Evolutionary conservation across 306 rosid species (phyloP).

Genomic region (Trichosanthes cucumerina): DNA sequence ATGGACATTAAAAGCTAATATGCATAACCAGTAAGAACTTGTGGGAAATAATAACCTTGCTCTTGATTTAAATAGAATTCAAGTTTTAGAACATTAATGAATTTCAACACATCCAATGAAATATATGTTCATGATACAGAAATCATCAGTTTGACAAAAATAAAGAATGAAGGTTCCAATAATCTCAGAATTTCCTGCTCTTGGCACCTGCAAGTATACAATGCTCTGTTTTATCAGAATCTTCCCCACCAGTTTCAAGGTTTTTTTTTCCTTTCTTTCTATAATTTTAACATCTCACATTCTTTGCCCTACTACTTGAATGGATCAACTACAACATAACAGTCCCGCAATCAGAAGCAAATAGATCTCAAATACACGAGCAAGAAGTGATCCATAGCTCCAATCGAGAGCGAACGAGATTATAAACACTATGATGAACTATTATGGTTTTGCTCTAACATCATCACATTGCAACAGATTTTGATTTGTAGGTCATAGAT

Average conservation of each 20-base stretch:
- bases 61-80: not conserved
- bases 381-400: not conserved
- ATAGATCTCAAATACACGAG: conserved; percentile 1
- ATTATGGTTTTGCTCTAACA: not conserved
- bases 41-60: not conserved
- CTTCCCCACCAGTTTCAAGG: not conserved
- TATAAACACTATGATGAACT: not conserved
- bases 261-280: not conserved
- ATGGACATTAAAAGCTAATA: not conserved
- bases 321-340: not conserved
- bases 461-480: not conserved
- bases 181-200: conserved; percentile 22
- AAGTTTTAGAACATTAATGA: conserved; percentile 19
- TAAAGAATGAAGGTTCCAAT: conserved; percentile 36
- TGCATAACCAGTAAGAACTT: not conserved
- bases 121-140: conserved; percentile 25
- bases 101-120: conserved; percentile 21
- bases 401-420: not conserved
- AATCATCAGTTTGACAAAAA: conserved; percentile 19
- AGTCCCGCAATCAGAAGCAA: not conserved
- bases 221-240: not conserved
- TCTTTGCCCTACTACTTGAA: not conserved
- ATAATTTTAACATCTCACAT: conserved; percentile 5
- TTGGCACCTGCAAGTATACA: conserved; percentile 20
- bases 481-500: not conserved